These are phyloP conservation scores for Ceratorhiza oryzae-sativae DNA, from an alignment of 1,284 basidiomycete genomes.

Conservation along the genomic window DNA sequence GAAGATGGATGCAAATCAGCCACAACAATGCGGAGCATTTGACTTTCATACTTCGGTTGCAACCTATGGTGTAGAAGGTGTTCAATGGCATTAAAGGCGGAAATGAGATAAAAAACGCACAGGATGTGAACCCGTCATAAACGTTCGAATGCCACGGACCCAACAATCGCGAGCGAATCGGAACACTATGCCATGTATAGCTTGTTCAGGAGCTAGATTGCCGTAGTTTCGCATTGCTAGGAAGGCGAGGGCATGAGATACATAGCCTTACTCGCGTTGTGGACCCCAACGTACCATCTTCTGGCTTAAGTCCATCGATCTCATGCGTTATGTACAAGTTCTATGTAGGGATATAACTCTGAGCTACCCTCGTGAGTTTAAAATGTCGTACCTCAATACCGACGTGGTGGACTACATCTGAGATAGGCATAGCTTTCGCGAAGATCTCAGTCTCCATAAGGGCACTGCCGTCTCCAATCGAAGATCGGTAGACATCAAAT, in stretches of 20 bases:
- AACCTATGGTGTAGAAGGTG: constrained; percentile 5
- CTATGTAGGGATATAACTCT: not conserved
- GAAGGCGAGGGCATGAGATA: not conserved
- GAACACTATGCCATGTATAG: constrained; percentile 40
- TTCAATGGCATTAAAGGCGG: too few relatives aligned
- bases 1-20: not conserved
- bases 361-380: not conserved
- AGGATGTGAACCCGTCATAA: constrained; percentile 41
- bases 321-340: constrained; percentile 40
- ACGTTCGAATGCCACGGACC: constrained; percentile 38
- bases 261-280: not conserved
- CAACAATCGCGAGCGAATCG: constrained; percentile 38
- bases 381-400: constrained; percentile 29
- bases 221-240: constrained; percentile 38
- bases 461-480: constrained; percentile 24
- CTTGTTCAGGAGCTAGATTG: constrained; percentile 38
- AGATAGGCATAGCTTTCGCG: constrained; percentile 39
- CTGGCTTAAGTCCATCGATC: constrained; percentile 35
- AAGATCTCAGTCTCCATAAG: constrained; percentile 30
- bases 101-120: not conserved
- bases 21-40: not conserved
- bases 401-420: constrained; percentile 36
- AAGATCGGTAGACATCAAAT: constrained; percentile 39
- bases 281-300: not conserved
- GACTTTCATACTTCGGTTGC: constrained; percentile 31